Evolutionary conservation across 1,284 basidiomycete genomes (phyloP).

Genomic region (Schizopora paradoxa): DNA sequence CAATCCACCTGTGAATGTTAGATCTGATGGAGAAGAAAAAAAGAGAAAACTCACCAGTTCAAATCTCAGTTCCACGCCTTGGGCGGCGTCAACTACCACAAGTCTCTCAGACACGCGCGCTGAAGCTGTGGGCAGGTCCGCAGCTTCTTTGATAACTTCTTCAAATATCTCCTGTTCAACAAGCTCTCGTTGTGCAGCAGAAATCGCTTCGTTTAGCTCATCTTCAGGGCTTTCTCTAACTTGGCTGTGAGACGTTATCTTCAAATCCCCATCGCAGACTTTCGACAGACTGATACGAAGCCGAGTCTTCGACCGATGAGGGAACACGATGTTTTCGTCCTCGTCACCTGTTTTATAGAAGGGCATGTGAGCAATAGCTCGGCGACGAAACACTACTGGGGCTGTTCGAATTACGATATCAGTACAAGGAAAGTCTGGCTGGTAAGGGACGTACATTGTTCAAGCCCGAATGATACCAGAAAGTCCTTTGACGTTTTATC

Average conservation of each 20-base stretch:
- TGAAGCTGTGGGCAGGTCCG: conserved; percentile 63
- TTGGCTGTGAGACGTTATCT: conserved; percentile 35
- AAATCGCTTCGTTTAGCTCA: conserved; percentile 47
- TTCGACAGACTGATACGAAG: conserved; percentile 50
- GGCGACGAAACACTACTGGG: conserved; percentile 50
- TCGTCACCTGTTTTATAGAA: conserved; percentile 38
- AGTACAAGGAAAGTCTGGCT: conserved; percentile 9
- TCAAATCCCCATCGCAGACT: conserved; percentile 30
- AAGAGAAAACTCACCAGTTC: conserved; percentile 46
- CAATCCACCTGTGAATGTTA: conserved; percentile 29
- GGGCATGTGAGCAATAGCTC: conserved; percentile 63
- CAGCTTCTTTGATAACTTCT: conserved; percentile 64
- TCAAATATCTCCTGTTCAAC: conserved; percentile 77
- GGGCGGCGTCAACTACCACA: conserved; percentile 67
- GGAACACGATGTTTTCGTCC: conserved; percentile 45
- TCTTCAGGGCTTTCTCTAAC: conserved; percentile 29
- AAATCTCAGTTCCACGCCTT: conserved; percentile 61
- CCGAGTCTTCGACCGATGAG: conserved; percentile 52
- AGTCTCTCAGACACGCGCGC: conserved; percentile 70
- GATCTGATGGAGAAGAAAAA: conserved; percentile 12
- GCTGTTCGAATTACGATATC: conserved; percentile 38
- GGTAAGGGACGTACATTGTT: conserved; percentile 54
- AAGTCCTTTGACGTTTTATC: conserved; percentile 78
- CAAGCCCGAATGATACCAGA: conserved; percentile 68
- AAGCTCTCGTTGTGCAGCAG: conserved; percentile 59